Evolutionary conservation across 768 basidiomycete genomes (phyloP), one percentile per base, ranked within the genome.

Genomic region (Hygrocybe coccinea): DNA sequence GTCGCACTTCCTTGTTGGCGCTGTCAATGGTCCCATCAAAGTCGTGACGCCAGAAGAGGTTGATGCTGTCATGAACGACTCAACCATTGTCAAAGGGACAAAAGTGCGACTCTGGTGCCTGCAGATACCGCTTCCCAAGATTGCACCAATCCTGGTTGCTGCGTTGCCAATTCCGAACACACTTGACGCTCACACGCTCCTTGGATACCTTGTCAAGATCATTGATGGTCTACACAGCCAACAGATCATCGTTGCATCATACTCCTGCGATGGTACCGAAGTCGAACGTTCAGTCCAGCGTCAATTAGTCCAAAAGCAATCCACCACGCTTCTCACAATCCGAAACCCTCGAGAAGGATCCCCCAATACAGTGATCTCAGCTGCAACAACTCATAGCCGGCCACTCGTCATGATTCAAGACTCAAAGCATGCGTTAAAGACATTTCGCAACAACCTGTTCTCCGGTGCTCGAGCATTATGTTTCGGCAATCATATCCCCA

Each of bases 241-340:
- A 1, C 43, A 56, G 2, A 56, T 76, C 14, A 38, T 59, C 5
- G 60, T 73, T 9, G 52, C 71, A 2, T 73, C 72, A 8, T 69
- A 69, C 37, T 63, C 69, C 3, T 66, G 62, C 48, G 72, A 76
- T 66, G 75, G 75, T 1, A 72, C 73, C 0, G 64, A 67, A 51
- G 55, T 62, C 1, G 71, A 76, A 51, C 67, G 70, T 14, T 36
- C 56, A 1, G 56, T 69, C 2, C 67, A 72, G 45, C 22, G 59
- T 0, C 5, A 39, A 51, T 15, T 33, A 67, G 54, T 55, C 19
- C 59, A 63, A 36, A 51, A 68, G 3, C 69, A 71, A 39, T 11
- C 17, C 9, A 47, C 17, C 15, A 54, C 36, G 33, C 19, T 63
- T 2, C 59, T 21, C 25, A 64, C 37, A 34, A 50, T 51, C 2